phyloP scores from a whole-genome alignment of 2,329 filamentous ascomycete genomes.

The Bipolaris gigantea region DNA sequence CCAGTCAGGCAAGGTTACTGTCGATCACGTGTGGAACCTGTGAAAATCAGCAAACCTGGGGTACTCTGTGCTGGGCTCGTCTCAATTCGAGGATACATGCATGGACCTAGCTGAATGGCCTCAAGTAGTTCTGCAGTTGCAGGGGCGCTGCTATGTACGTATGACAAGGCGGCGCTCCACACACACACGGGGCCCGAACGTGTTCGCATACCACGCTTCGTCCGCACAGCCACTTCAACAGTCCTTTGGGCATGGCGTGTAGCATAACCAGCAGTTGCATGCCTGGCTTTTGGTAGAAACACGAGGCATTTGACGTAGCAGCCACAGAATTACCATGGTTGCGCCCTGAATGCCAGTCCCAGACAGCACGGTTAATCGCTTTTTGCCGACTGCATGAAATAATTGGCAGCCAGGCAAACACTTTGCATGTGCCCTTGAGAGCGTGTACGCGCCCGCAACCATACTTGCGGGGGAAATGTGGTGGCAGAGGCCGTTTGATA shows the following conservation, averaged over 20 bases:
- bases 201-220: background rate
- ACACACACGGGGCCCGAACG: background rate
- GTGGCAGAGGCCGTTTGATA: slow-evolving; percentile 7
- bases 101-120: background rate
- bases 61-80: slow-evolving; percentile 5
- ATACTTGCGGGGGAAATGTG: background rate
- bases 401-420: background rate
- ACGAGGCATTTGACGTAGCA: background rate
- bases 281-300: background rate
- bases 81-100: slow-evolving; percentile 1
- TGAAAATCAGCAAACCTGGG: slow-evolving; percentile 15
- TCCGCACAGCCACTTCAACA: background rate
- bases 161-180: background rate
- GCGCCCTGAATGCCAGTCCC: background rate
- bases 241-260: background rate
- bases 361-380: background rate
- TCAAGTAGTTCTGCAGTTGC: background rate
- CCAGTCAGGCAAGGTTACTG: background rate
- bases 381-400: background rate
- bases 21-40: slow-evolving; percentile 17
- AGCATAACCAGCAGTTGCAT: background rate
- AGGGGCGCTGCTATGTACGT: background rate
- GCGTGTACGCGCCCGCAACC: background rate
- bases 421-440: background rate
- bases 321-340: background rate